Percentiles rank a stretch among this genome's conserved stretches.
These are phyloP conservation scores for Misopates orontium DNA, from an alignment of 257 asterid species.

Conservation along the genomic window DNA sequence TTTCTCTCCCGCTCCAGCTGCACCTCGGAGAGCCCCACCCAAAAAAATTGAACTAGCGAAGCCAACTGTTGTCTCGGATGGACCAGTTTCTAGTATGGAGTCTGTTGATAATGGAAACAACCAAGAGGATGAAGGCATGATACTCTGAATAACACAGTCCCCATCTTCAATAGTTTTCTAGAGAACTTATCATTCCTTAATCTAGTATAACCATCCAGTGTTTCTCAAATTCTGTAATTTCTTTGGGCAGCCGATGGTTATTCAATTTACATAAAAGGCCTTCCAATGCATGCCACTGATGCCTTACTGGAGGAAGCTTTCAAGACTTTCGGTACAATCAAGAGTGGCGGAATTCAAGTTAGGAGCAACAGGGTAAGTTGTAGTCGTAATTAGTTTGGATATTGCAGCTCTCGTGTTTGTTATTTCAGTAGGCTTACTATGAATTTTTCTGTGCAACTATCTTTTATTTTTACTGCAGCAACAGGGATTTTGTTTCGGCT, in stretches of 20 bases:
- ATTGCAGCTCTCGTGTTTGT: neutral
- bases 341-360: slow-evolving; percentile 81
- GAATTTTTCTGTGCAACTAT: slow-evolving; percentile 17
- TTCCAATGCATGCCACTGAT: slow-evolving; percentile 73
- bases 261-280: slow-evolving; percentile 83
- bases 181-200: neutral
- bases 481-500: slow-evolving; percentile 69
- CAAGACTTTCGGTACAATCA: slow-evolving; percentile 79
- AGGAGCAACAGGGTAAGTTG: slow-evolving; percentile 73
- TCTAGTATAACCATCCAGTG: slow-evolving; percentile 6
- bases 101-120: slow-evolving; percentile 53
- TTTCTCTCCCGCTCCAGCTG: slow-evolving; percentile 57
- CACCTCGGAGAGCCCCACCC: slow-evolving; percentile 47
- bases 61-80: slow-evolving; percentile 41
- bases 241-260: slow-evolving; percentile 73
- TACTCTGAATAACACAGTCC: slow-evolving; percentile 3
- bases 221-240: neutral
- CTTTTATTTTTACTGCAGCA: slow-evolving; percentile 37
- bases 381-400: neutral
- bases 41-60: slow-evolving; percentile 50
- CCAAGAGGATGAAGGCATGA: slow-evolving; percentile 78
- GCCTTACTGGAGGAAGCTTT: slow-evolving; percentile 69
- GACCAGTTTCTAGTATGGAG: slow-evolving; percentile 44
- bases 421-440: neutral
- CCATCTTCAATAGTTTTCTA: neutral